These are phyloP conservation scores for Monascus purpureus DNA, from an alignment of 495 filamentous ascomycete species.

Conservation along the genomic window DNA sequence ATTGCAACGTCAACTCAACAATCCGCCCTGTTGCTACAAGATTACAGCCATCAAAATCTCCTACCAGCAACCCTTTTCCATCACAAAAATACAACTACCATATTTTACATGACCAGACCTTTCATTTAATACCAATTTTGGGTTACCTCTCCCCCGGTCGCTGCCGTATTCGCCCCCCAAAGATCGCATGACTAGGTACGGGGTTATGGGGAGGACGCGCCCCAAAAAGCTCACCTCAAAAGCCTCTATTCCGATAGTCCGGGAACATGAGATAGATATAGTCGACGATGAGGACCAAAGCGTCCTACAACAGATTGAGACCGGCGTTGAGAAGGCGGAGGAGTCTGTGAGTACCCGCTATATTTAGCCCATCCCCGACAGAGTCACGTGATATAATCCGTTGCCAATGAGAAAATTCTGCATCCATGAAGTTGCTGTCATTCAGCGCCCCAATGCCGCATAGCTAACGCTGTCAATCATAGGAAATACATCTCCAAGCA, in stretches of 20 bases:
- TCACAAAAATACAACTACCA: conserved; percentile 42
- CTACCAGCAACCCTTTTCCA: conserved; percentile 32
- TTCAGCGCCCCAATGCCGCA: conserved; percentile 7
- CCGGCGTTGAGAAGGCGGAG: conserved; percentile 90
- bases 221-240: conserved; percentile 87
- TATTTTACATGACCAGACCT: conserved; percentile 39
- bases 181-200: conserved; percentile 54
- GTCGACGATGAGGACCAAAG: conserved; percentile 54
- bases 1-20: conserved; percentile 56
- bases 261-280: conserved; percentile 77
- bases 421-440: conserved; percentile 5
- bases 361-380: conserved; percentile 25
- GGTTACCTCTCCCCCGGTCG: conserved; percentile 27
- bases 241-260: conserved; percentile 68
- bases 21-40: conserved; percentile 21
- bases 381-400: conserved; percentile 40
- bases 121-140: conserved; percentile 31
- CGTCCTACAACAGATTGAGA: conserved; percentile 69
- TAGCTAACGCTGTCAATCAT: conserved; percentile 16
- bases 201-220: conserved; percentile 44
- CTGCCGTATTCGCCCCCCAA: conserved; percentile 37
- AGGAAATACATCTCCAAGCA: conserved; percentile 98
- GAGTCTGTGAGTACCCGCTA: conserved; percentile 71
- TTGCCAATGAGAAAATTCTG: not conserved
- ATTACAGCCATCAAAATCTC: conserved; percentile 46